Base-by-base conservation (phyloP, 2,329 filamentous ascomycete genomes). In the Alternaria novae-zelandiae region DNA sequence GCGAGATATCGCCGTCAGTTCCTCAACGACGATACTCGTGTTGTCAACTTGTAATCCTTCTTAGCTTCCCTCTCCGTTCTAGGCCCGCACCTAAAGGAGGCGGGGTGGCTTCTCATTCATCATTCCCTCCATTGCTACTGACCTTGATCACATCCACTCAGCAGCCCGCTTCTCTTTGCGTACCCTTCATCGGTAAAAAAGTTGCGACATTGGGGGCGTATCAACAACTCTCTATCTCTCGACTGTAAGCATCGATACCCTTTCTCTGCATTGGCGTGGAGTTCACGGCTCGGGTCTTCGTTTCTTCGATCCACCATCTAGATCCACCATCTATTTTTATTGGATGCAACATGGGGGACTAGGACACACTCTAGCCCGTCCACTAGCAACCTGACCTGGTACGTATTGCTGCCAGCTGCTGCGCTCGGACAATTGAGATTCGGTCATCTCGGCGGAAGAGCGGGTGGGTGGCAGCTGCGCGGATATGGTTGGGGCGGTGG, bases 1-100 rank as follows among this genome's bases (percentile, higher is more conserved):
- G 73, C 78, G 49, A 73, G 77, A 12, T 81, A 76, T 56, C 80
- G 80, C 28, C 78, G 80, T 54, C 66, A 78, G 15, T 82, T 82
- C 51, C 70, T 82, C n/a, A 71, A 79, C 13, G 80, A 82, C 64
- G 75, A 78, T 28, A 77, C 78, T 7, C 69, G 78, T 56, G 76
- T 81, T 43, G 74, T 81, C 70, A 80, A 80, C 62, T 63, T 81
- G 26, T 75, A 67, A 53, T 25, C 10, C 13, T 53, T 41, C 6
- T n/a, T 36, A 20, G 20, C 49, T 41, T 6, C 13, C 30, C 20
- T 20, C 20, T 17, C 20, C 13, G 5, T n/a, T 41, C 20, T 36
- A 53, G 49, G 13, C 5, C 28, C 32, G 59, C 36, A 23, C 17
- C 23, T 11, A 11, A 17, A 6, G 17, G 7, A 15, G 43, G 20